These are phyloP conservation scores for Cyberlindnera samutprakarnensis DNA, from an alignment of 805 yeast genomes.

Conservation along the genomic window DNA sequence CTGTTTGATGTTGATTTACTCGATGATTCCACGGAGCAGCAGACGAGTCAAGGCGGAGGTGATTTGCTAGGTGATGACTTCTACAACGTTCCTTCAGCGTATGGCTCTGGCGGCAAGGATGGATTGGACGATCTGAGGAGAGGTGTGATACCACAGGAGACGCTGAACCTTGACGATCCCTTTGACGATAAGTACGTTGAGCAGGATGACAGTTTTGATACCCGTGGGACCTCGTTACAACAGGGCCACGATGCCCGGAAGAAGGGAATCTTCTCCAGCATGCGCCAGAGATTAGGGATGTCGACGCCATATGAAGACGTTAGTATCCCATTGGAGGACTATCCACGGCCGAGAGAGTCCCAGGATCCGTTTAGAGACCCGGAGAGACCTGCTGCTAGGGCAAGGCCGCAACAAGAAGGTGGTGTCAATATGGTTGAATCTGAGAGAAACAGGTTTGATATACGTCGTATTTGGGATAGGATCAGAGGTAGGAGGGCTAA, in stretches of 20 bases:
- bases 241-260: conserved; percentile 5
- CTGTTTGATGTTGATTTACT: conserved; percentile 33
- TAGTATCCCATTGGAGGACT: conserved; percentile 20
- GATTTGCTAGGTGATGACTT: conserved; percentile 9
- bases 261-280: conserved; percentile 13
- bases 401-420: conserved; percentile 11
- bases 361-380: conserved; percentile 22
- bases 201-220: conserved; percentile 25
- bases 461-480: conserved; percentile 30
- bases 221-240: background rate
- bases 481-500: conserved; percentile 23
- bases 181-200: conserved; percentile 27
- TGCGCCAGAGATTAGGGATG: conserved; percentile 18
- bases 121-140: conserved; percentile 16
- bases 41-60: conserved; percentile 5
- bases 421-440: too few species aligned
- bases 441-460: conserved; percentile 30
- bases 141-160: conserved; percentile 26
- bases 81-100: conserved; percentile 8
- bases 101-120: conserved; percentile 5
- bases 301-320: conserved; percentile 18
- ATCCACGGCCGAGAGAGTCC: conserved; percentile 7
- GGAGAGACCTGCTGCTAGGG: conserved; percentile 12
- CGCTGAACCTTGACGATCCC: conserved; percentile 26
- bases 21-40: conserved; percentile 2